Percentiles rank a stretch among this genome's conserved stretches.
Evolutionary conservation across 1,139 yeast species (phyloP).

Genomic region (Chernovozyma aurita): DNA sequence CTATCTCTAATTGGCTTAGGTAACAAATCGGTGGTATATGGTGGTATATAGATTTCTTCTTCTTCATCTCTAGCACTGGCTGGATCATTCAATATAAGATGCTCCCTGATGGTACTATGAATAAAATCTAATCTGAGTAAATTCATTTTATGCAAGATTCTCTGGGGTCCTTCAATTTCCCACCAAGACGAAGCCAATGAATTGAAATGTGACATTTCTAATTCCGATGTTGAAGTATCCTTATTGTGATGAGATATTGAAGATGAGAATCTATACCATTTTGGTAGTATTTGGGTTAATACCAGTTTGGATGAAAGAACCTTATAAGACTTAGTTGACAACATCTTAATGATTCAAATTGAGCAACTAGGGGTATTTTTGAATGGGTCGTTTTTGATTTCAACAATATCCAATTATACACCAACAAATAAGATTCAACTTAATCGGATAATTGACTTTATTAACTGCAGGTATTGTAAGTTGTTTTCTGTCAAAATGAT

Average conservation of each 20-base stretch:
- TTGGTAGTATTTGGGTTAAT: not conserved
- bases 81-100: slow-evolving; percentile 40
- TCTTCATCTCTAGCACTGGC: slow-evolving; percentile 32
- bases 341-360: no score
- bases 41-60: slow-evolving; percentile 67
- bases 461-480: no score
- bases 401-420: no score
- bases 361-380: no score
- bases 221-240: slow-evolving; percentile 31
- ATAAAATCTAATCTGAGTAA: slow-evolving; percentile 84
- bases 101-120: slow-evolving; percentile 49
- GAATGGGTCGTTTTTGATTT: no score
- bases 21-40: slow-evolving; percentile 62
- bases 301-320: not conserved
- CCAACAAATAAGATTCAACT: no score
- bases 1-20: slow-evolving; percentile 50
- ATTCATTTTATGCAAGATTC: slow-evolving; percentile 94
- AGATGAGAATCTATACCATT: not conserved
- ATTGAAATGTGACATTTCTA: slow-evolving; percentile 76
- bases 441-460: no score
- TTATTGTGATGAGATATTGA: slow-evolving; percentile 6
- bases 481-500: no score
- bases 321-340: no score
- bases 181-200: slow-evolving; percentile 91
- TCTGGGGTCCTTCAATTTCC: slow-evolving; percentile 91